phyloP scores from a whole-genome alignment of 805 yeast genomes.

The Kodamaea kaohsiungensis region DNA sequence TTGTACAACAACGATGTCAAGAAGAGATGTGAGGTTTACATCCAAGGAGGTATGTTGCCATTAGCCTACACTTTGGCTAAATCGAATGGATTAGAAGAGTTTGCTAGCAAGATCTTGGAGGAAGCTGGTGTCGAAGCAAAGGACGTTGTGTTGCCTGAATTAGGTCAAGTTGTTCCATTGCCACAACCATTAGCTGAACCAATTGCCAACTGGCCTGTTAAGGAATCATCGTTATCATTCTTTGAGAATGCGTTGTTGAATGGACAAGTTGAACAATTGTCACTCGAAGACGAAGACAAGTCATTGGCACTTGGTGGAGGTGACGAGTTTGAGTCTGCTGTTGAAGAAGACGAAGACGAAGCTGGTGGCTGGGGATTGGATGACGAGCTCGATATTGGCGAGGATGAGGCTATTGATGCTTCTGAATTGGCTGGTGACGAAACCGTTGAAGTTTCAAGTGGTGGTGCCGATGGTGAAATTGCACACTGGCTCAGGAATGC shows the following conservation, averaged over 20 bases:
- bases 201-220: constrained; percentile 77
- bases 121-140: constrained; percentile 65
- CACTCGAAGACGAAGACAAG: constrained; percentile 43
- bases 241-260: constrained; percentile 77
- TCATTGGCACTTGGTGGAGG: constrained; percentile 19
- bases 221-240: constrained; percentile 68
- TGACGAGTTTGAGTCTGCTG: constrained; percentile 15
- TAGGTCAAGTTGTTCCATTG: constrained; percentile 41
- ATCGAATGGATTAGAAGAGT: constrained; percentile 73
- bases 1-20: constrained; percentile 73
- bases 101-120: constrained; percentile 70
- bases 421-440: constrained; percentile 11
- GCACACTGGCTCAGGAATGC: constrained; percentile 87
- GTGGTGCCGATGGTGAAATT: constrained; percentile 55
- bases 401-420: constrained; percentile 20
- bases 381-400: constrained; percentile 71
- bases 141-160: constrained; percentile 65
- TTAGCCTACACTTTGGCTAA: constrained; percentile 93
- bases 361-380: constrained; percentile 73
- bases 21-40: constrained; percentile 71
- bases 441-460: constrained; percentile 17
- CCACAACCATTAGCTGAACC: constrained; percentile 51
- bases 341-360: constrained; percentile 40
- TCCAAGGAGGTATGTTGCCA: constrained; percentile 78
- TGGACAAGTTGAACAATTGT: constrained; percentile 71